Conservation (phyloP, 208 protist genomes). For the Trypanosoma brucei region DNA sequence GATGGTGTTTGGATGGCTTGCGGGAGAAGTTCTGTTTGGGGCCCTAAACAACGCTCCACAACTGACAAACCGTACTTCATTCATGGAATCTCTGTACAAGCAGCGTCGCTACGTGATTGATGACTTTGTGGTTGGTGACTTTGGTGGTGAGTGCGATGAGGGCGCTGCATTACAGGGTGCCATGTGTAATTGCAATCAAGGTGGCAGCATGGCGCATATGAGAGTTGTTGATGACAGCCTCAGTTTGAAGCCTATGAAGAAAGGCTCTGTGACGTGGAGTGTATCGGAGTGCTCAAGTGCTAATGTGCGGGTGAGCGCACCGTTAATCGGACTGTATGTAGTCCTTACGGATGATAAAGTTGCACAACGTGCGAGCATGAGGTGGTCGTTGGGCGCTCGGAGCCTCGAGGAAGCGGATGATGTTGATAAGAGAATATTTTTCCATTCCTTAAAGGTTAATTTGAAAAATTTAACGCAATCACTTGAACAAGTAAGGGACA, state of each 20-base stretch:
- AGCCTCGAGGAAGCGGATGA: neutral
- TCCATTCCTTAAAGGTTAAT: neutral
- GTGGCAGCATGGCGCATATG: constrained; percentile 10
- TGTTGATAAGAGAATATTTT: neutral
- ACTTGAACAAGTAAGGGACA: neutral
- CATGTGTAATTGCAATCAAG: constrained; percentile 19
- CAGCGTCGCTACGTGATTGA: constrained; percentile 22
- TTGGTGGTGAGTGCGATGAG: constrained; percentile 14
- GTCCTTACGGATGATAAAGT: neutral
- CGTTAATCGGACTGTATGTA: neutral
- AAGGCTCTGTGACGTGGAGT: neutral
- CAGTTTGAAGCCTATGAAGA: neutral
- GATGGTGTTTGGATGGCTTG: constrained; percentile 2
- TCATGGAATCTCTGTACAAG: constrained; percentile 20
- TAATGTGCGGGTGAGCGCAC: neutral
- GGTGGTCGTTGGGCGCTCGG: neutral
- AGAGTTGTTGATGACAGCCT: constrained; percentile 1
- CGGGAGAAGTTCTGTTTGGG: neutral
- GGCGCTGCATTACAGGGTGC: constrained; percentile 1
- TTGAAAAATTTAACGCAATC: neutral
- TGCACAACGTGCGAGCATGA: neutral
- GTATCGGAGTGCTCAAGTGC: constrained; percentile 4
- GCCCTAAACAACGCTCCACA: neutral
- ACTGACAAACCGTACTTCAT: neutral
- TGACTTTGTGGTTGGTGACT: constrained; percentile 24